phyloP scores from a whole-genome alignment of 2,329 filamentous ascomycete genomes.

The Triangularia setosa region DNA sequence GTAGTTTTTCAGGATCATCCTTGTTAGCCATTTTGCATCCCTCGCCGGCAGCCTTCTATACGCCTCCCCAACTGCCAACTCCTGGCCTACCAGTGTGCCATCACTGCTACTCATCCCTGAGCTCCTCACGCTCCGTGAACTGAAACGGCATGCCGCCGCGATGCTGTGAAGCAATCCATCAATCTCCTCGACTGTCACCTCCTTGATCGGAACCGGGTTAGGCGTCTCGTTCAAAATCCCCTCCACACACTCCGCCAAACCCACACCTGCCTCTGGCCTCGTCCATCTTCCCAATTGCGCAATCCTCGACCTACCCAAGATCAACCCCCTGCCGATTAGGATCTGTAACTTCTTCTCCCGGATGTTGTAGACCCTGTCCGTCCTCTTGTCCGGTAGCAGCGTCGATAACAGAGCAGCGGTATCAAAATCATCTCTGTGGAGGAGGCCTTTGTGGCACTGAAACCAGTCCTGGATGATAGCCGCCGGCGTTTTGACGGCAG shows the following conservation, averaged over 20 bases:
- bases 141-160: conserved; percentile 67
- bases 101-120: conserved; percentile 18
- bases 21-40: conserved; percentile 84
- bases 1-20: conserved; percentile 74
- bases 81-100: conserved; percentile 29
- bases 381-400: conserved; percentile 70
- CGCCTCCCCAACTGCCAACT: conserved; percentile 48
- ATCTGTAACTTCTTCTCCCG: conserved; percentile 58
- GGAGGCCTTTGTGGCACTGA: conserved; percentile 49
- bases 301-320: conserved; percentile 58
- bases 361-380: conserved; percentile 73
- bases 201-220: conserved; percentile 35
- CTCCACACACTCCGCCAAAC: conserved; percentile 70
- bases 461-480: conserved; percentile 64
- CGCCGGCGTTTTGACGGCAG: conserved; percentile 31
- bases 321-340: conserved; percentile 64
- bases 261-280: conserved; percentile 52
- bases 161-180: conserved; percentile 62
- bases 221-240: conserved; percentile 59
- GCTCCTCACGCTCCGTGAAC: conserved; percentile 57
- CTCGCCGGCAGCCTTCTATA: conserved; percentile 58
- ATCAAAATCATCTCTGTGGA: conserved; percentile 56
- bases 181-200: conserved; percentile 67
- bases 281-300: conserved; percentile 61
- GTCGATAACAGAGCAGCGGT: conserved; percentile 67